Conservation (phyloP, 352 stramenopile species). For the Phytophthora cactorum region DNA sequence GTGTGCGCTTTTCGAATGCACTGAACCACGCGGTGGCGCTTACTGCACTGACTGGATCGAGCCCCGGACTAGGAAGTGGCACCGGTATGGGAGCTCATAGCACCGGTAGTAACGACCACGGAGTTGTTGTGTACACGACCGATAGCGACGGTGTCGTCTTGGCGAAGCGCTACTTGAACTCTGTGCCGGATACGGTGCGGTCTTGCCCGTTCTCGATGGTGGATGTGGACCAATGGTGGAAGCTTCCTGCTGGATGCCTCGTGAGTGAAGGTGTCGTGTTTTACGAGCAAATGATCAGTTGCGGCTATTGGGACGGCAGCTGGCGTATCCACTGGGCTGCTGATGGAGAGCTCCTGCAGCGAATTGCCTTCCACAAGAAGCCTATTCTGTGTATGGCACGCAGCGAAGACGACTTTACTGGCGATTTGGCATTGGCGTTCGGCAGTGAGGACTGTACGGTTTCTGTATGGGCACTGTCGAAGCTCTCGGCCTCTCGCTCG, state of each 20-base stretch:
- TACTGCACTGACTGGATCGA: conserved; percentile 44
- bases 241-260: conserved; percentile 73
- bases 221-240: conserved; percentile 90
- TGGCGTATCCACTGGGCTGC: conserved; percentile 90
- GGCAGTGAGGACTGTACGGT: conserved; percentile 88
- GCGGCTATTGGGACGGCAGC: conserved; percentile 87
- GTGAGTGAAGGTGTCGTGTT: conserved; percentile 85
- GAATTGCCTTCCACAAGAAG: conserved; percentile 90
- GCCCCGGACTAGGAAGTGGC: conserved; percentile 66
- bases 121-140: conserved; percentile 82
- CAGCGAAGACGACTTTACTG: conserved; percentile 87
- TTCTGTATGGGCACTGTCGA: conserved; percentile 87
- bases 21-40: conserved; percentile 67
- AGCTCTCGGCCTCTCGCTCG: conserved; percentile 76
- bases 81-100: conserved; percentile 78
- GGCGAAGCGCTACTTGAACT: conserved; percentile 80
- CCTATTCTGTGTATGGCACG: conserved; percentile 86
- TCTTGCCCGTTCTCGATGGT: conserved; percentile 81
- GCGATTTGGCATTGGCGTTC: conserved; percentile 83
- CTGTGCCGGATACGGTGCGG: conserved; percentile 67
- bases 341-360: conserved; percentile 83
- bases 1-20: conserved; percentile 81
- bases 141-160: conserved; percentile 80
- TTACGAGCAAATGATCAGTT: conserved; percentile 92
- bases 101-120: conserved; percentile 57